Evolutionary conservation across 2,329 filamentous ascomycete genomes (phyloP).

Genomic region (Cadophora sp.): DNA sequence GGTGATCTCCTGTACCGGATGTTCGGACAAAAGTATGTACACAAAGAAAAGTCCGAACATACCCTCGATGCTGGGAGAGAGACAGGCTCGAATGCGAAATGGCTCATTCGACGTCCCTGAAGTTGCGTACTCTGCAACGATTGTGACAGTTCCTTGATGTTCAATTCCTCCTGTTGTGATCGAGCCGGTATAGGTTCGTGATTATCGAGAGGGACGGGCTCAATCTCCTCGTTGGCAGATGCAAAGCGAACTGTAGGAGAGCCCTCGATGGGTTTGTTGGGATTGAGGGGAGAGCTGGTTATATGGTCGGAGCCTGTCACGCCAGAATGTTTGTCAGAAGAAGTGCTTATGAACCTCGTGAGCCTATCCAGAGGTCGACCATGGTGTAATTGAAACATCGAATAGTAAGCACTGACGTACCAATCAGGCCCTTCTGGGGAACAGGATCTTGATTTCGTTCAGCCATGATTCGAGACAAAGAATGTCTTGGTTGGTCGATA

Average conservation of each 20-base stretch:
- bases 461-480: conserved; percentile 31
- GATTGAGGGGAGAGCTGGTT: conserved; percentile 23
- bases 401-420: conserved; percentile 38
- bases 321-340: conserved; percentile 29
- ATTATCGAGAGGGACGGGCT: conserved; percentile 50
- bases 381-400: conserved; percentile 29
- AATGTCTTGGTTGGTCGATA: background rate
- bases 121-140: conserved; percentile 76
- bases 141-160: conserved; percentile 60
- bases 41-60: conserved; percentile 51
- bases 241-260: conserved; percentile 72
- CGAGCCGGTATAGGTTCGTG: conserved; percentile 32
- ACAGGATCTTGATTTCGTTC: conserved; percentile 27
- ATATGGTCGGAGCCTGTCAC: conserved; percentile 28
- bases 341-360: conserved; percentile 25
- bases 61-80: conserved; percentile 86
- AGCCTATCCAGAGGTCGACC: conserved; percentile 9
- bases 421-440: conserved; percentile 30
- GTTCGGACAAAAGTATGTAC: conserved; percentile 13
- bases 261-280: conserved; percentile 34
- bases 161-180: conserved; percentile 32
- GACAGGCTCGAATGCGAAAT: conserved; percentile 88
- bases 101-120: conserved; percentile 83
- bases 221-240: conserved; percentile 73
- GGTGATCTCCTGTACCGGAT: conserved; percentile 18